These are phyloP conservation scores for Globomyces pollinis-pini DNA, from an alignment of 192 early-diverging fungal genomes.

Conservation along the genomic window DNA sequence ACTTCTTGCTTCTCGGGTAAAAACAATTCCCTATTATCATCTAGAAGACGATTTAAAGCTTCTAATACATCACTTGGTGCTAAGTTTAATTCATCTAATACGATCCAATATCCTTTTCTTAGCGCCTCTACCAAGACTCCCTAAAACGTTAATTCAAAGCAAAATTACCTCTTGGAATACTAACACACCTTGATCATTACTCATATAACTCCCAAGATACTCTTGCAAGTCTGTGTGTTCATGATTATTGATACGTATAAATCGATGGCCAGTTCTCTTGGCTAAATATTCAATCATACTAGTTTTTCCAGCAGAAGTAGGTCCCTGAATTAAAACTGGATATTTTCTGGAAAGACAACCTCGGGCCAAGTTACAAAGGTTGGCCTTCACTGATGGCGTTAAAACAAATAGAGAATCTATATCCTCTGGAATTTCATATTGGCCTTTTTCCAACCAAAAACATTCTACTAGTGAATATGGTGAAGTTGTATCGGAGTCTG, in stretches of 20 bases:
- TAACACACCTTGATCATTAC: slow-evolving; percentile 69
- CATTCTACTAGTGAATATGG: slow-evolving; percentile 66
- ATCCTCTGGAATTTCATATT: slow-evolving; percentile 20
- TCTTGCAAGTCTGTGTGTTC: slow-evolving; percentile 98
- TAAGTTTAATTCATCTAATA: slow-evolving; percentile 96
- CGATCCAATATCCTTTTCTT: slow-evolving; percentile 93
- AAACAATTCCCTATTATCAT: slow-evolving; percentile 94
- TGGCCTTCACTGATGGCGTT: slow-evolving; percentile 77
- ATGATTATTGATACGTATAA: slow-evolving; percentile 99
- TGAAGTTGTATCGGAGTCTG: not conserved
- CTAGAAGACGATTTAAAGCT: slow-evolving; percentile 91
- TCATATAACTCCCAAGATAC: slow-evolving; percentile 89
- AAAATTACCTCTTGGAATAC: slow-evolving; percentile 77
- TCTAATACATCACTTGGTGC: slow-evolving; percentile 98
- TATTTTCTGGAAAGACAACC: slow-evolving; percentile 84
- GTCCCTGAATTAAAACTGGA: slow-evolving; percentile 97
- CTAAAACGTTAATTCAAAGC: slow-evolving; percentile 21
- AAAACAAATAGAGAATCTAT: slow-evolving; percentile 60
- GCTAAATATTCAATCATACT: slow-evolving; percentile 97
- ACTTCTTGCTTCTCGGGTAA: slow-evolving; percentile 94
- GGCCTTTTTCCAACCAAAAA: slow-evolving; percentile 76
- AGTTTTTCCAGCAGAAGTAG: slow-evolving; percentile 96
- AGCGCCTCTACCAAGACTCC: slow-evolving; percentile 91
- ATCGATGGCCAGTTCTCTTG: slow-evolving; percentile 77
- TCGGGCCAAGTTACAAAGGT: slow-evolving; percentile 80